Percentiles rank a stretch among this genome's conserved stretches.
phyloP scores from a whole-genome alignment of 2,329 filamentous ascomycete species.

The Bisporella sp. region DNA sequence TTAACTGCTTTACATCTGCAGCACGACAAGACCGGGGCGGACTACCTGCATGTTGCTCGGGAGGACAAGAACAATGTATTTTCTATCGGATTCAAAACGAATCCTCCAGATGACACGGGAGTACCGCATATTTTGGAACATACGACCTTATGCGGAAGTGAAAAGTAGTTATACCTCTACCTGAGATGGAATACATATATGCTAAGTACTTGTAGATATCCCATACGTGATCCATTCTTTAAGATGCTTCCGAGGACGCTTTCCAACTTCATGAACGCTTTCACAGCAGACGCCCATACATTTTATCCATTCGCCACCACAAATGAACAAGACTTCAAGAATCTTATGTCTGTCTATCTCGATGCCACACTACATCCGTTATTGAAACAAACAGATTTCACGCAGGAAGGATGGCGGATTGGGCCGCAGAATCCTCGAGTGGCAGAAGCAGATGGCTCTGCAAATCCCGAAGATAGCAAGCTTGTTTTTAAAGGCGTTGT shows the following conservation, averaged over 20 bases:
- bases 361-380: conserved; percentile 89
- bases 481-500: conserved; percentile 96
- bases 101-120: conserved; percentile 91
- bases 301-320: conserved; percentile 98
- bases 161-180: conserved; percentile 55
- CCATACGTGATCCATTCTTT: conserved; percentile 98
- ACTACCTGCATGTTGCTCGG: conserved; percentile 90
- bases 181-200: conserved; percentile 5
- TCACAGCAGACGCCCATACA: conserved; percentile 92
- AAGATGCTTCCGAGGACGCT: conserved; percentile 97
- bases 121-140: conserved; percentile 97
- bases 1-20: conserved; percentile 83
- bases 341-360: conserved; percentile 92
- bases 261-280: conserved; percentile 99
- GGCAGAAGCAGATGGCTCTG: conserved; percentile 34
- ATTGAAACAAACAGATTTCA: conserved; percentile 84
- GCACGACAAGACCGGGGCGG: conserved; percentile 91
- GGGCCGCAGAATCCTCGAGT: conserved; percentile 77
- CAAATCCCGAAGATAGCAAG: conserved; percentile 49
- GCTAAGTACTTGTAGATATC: conserved; percentile 55
- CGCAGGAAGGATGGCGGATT: conserved; percentile 94
- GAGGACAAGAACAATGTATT: conserved; percentile 99
- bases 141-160: conserved; percentile 89
- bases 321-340: conserved; percentile 90
- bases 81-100: conserved; percentile 98